These are phyloP conservation scores for Sarocladium oryzae DNA, from an alignment of 2,329 filamentous ascomycete genomes.

Conservation along the genomic window DNA sequence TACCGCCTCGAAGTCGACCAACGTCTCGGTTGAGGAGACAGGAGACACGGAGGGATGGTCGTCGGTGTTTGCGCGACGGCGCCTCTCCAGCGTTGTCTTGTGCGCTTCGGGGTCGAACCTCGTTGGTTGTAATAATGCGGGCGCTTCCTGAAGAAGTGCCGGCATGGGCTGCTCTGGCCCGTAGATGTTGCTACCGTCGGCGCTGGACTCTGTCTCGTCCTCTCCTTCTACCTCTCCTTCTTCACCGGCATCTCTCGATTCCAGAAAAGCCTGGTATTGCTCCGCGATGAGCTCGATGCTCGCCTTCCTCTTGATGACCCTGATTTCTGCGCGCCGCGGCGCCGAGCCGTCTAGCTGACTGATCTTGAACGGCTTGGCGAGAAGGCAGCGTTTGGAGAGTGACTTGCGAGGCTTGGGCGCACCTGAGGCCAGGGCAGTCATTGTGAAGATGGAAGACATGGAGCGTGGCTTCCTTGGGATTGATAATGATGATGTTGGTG, in stretches of 20 bases:
- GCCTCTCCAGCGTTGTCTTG: not conserved
- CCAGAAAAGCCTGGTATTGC: conserved; percentile 38
- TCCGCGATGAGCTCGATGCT: conserved; percentile 39
- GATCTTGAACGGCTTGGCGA: conserved; percentile 38
- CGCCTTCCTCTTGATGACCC: conserved; percentile 20
- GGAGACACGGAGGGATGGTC: not conserved
- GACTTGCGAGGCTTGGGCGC: conserved; percentile 2
- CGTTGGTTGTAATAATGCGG: not conserved
- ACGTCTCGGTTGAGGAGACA: conserved; percentile 30
- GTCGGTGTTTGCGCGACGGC: not conserved
- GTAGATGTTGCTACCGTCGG: not conserved
- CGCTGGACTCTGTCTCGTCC: not conserved
- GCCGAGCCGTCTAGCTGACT: conserved; percentile 33
- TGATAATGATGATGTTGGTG: too few relatives aligned
- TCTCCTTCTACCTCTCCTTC: not conserved
- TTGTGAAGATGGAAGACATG: not conserved
- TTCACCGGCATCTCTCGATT: conserved; percentile 13
- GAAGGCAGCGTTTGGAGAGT: conserved; percentile 18
- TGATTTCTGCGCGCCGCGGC: conserved; percentile 6
- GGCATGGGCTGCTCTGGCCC: not conserved
- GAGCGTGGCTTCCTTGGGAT: not conserved
- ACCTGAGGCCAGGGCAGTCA: not conserved
- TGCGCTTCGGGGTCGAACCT: not conserved
- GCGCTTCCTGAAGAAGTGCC: not conserved
- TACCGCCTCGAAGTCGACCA: conserved; percentile 36